A percentile compares a stretch with the other conserved stretches of the same genome.
Conservation (phyloP, 2,329 filamentous ascomycete genomes). For the Magnaporthiopsis poae region DNA sequence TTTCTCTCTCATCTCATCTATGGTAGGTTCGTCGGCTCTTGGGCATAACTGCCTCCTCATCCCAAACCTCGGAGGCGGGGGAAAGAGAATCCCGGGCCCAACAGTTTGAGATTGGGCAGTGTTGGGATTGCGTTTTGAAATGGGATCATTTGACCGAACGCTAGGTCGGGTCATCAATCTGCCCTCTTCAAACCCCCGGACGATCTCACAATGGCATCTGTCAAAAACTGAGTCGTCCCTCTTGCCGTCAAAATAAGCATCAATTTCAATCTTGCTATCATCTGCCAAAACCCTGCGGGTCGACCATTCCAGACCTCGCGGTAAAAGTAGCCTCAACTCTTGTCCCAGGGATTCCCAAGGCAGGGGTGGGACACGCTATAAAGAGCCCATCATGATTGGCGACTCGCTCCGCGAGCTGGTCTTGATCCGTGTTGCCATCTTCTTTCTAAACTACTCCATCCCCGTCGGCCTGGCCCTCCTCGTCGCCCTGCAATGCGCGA, state of each 20-base stretch:
- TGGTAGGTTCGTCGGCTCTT: too few species aligned
- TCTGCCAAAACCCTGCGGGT: not conserved
- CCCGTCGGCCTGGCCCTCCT: constrained; percentile 27
- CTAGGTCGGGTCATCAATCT: not conserved
- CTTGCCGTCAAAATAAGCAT: not conserved
- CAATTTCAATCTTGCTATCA: not conserved
- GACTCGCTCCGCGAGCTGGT: constrained; percentile 29
- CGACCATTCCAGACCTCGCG: not conserved
- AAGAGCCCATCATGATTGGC: constrained; percentile 16
- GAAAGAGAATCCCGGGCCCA: not conserved
- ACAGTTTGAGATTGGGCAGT: not conserved
- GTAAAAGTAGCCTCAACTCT: not conserved
- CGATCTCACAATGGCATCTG: not conserved
- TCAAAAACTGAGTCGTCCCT: not conserved
- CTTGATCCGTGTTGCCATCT: constrained; percentile 35
- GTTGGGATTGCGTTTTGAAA: not conserved
- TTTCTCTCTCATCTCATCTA: too few species aligned
- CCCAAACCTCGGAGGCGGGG: not conserved
- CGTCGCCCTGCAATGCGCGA: constrained; percentile 12
- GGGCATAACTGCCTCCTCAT: not conserved
- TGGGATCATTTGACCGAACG: not conserved
- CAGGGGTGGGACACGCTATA: not conserved
- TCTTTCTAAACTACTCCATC: constrained; percentile 34
- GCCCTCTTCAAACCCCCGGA: not conserved
- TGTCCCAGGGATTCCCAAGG: not conserved